Percentiles rank a stretch among this genome's conserved stretches.
Evolutionary conservation across 1,284 basidiomycete genomes (phyloP).

Genomic region (Meira miltonrushii): DNA sequence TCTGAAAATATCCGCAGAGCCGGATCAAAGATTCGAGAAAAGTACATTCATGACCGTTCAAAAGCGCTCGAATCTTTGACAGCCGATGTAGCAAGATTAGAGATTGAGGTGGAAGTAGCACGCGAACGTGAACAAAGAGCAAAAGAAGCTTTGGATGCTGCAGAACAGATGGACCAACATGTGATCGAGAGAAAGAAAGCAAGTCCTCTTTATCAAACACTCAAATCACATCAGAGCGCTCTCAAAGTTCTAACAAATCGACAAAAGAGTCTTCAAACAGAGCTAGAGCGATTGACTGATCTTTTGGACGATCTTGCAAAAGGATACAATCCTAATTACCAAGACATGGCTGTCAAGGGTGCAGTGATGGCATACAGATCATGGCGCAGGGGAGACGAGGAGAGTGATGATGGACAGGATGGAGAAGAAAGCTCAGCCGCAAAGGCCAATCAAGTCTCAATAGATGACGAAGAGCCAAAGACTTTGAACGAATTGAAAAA

Average conservation of each 20-base stretch:
- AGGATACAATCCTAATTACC: conserved; percentile 95
- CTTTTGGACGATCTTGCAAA: conserved; percentile 72
- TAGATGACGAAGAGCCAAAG: conserved; percentile 14
- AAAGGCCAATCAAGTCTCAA: conserved; percentile 17
- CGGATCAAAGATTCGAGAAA: conserved; percentile 81
- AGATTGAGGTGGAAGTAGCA: conserved; percentile 64
- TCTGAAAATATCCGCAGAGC: conserved; percentile 74
- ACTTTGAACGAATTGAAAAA: conserved; percentile 22
- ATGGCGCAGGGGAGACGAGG: conserved; percentile 59
- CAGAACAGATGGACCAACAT: conserved; percentile 32
- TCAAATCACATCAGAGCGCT: conserved; percentile 69
- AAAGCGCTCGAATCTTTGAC: conserved; percentile 57
- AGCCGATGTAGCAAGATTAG: conserved; percentile 53
- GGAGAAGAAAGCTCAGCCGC: conserved; percentile 44
- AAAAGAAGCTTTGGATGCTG: conserved; percentile 24
- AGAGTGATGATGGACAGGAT: conserved; percentile 41
- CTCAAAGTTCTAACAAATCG: conserved; percentile 70
- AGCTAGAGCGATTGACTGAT: conserved; percentile 72
- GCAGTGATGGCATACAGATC: conserved; percentile 90
- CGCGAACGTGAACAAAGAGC: conserved; percentile 37
- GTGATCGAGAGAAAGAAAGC: conserved; percentile 62
- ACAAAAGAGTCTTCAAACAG: conserved; percentile 67
- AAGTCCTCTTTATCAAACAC: conserved; percentile 71
- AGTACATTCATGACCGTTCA: conserved; percentile 74
- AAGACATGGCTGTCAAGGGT: conserved; percentile 96